Percentiles rank a stretch among this genome's conserved stretches.
These are phyloP conservation scores for Sanghuangporus sanghuang DNA, from an alignment of 1,284 basidiomycete species.

Conservation along the genomic window DNA sequence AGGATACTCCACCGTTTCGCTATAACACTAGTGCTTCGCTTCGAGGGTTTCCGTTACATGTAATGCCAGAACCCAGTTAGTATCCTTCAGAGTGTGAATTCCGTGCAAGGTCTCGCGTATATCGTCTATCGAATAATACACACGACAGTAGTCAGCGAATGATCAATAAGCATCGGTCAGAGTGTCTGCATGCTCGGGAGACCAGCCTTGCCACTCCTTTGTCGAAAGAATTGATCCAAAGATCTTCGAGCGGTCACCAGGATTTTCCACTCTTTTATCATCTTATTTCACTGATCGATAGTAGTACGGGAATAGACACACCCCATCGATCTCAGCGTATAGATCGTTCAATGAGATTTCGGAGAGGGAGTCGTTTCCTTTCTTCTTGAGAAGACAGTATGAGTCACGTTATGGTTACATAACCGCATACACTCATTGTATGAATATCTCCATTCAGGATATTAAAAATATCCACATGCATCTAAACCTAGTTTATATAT, in stretches of 20 bases:
- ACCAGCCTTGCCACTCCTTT: background rate
- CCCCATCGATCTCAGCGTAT: no score
- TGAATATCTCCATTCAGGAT: no score
- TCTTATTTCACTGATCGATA: no score
- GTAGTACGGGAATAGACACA: no score
- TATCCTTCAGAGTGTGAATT: background rate
- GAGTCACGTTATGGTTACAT: background rate
- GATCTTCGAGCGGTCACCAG: background rate
- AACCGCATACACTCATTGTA: background rate
- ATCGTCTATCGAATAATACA: background rate
- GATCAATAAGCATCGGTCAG: background rate
- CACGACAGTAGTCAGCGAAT: background rate
- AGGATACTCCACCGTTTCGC: no score
- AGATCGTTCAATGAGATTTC: no score
- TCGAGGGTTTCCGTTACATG: background rate
- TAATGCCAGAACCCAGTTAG: background rate
- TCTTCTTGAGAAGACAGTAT: no score
- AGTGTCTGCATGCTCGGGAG: no score
- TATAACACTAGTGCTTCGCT: background rate
- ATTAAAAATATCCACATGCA: no score
- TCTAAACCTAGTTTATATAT: no score
- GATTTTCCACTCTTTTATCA: background rate
- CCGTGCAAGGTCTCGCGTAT: background rate
- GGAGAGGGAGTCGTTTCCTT: no score
- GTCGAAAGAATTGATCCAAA: background rate